These are phyloP conservation scores for Ustilago crameri DNA, from an alignment of 1,284 basidiomycete species.

Conservation along the genomic window DNA sequence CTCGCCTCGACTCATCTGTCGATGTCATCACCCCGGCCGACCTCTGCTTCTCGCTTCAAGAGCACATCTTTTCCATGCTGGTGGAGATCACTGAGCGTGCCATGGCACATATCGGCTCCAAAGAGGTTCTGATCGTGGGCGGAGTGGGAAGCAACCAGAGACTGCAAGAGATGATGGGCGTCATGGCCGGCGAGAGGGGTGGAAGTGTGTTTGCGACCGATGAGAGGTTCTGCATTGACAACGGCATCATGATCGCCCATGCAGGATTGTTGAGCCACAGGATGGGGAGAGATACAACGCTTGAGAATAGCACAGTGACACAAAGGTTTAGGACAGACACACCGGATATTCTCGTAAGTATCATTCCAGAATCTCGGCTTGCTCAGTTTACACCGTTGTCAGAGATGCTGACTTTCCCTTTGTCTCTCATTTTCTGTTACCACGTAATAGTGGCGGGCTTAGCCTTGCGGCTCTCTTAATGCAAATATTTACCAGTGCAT, in stretches of 20 bases:
- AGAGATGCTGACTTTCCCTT: background rate
- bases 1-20: constrained; percentile 28
- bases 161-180: constrained; percentile 97
- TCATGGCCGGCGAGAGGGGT: constrained; percentile 90
- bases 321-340: constrained; percentile 66
- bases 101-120: constrained; percentile 97
- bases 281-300: constrained; percentile 75
- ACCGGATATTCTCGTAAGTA: constrained; percentile 55
- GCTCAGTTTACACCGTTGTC: background rate
- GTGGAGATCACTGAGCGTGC: constrained; percentile 99
- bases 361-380: background rate
- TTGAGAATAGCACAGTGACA: constrained; percentile 65
- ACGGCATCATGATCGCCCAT: constrained; percentile 99
- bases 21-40: constrained; percentile 84
- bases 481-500: background rate
- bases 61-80: constrained; percentile 97
- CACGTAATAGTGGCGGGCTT: constrained; percentile 26
- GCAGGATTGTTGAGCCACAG: constrained; percentile 90
- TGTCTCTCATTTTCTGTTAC: background rate
- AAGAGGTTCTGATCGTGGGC: constrained; percentile 95
- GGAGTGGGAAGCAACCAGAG: constrained; percentile 90
- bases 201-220: constrained; percentile 95
- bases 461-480: background rate
- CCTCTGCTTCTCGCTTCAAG: constrained; percentile 95
- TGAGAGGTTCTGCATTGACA: constrained; percentile 98